Percentiles rank a stretch among this genome's conserved stretches.
Evolutionary conservation across 768 basidiomycete species (phyloP).

Genomic region (Pholiota conissans): DNA sequence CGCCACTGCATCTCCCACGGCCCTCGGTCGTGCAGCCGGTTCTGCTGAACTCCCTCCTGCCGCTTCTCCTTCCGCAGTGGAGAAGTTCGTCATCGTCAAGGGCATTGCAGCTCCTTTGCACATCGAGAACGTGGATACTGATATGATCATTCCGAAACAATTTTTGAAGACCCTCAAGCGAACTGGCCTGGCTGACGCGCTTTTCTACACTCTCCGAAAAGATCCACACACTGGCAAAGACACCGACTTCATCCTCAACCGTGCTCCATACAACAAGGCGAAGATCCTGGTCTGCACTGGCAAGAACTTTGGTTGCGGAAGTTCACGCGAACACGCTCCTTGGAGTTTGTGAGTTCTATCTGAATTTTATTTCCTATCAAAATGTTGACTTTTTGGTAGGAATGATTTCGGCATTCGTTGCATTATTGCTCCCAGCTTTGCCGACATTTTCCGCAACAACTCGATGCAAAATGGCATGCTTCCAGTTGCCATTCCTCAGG

Average conservation of each 20-base stretch:
- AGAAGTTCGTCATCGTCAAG: constrained; percentile 69
- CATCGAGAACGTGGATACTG: constrained; percentile 87
- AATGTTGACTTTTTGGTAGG: constrained; percentile 31
- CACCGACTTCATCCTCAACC: constrained; percentile 85
- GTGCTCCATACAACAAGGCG: constrained; percentile 70
- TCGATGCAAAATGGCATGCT: constrained; percentile 95
- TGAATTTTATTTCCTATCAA: background rate
- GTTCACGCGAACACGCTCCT: constrained; percentile 89
- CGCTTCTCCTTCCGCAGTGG: constrained; percentile 46
- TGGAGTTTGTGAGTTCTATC: constrained; percentile 71
- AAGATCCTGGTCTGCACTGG: constrained; percentile 84
- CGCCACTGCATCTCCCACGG: constrained; percentile 56
- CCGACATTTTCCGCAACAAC: constrained; percentile 89
- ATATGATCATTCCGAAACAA: constrained; percentile 93
- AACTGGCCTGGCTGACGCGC: constrained; percentile 79
- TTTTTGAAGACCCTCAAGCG: constrained; percentile 92
- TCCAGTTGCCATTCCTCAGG: constrained; percentile 68
- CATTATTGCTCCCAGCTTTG: constrained; percentile 86
- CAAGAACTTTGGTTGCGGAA: constrained; percentile 89
- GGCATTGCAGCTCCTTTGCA: constrained; percentile 80
- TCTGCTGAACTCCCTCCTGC: constrained; percentile 38
- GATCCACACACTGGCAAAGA: constrained; percentile 76
- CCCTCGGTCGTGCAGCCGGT: constrained; percentile 34
- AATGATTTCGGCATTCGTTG: constrained; percentile 91
- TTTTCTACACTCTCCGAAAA: constrained; percentile 82